Conservation (phyloP, 345 rosid genomes). For the Eucalyptus tenuipes region DNA sequence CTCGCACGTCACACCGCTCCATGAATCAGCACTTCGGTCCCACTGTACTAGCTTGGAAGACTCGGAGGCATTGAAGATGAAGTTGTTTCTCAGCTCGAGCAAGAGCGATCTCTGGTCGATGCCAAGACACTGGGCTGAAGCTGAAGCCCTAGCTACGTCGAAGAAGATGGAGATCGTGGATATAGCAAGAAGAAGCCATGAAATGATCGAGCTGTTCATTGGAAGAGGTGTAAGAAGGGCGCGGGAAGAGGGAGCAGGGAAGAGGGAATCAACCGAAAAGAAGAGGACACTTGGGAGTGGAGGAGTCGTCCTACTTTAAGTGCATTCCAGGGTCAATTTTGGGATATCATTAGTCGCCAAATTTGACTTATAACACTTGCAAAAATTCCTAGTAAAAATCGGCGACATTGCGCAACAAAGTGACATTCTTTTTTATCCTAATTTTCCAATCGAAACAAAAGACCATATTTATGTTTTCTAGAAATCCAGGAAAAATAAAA, state of each 20-base stretch:
- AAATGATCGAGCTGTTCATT: background rate
- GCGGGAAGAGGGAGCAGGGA: background rate
- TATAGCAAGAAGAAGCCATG: background rate
- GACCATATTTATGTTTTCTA: background rate
- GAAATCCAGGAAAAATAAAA: background rate
- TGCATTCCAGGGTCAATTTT: background rate
- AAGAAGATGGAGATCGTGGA: background rate
- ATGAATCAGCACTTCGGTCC: slow-evolving; percentile 3
- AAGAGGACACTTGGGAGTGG: background rate
- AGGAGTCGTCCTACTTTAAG: background rate
- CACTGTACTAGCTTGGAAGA: slow-evolving; percentile 10
- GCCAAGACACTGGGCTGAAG: slow-evolving; percentile 9
- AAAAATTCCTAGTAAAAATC: background rate
- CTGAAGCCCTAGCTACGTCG: background rate
- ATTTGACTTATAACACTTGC: background rate
- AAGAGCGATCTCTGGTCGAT: slow-evolving; percentile 7
- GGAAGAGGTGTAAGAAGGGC: background rate
- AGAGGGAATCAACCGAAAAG: background rate
- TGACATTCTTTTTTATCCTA: background rate
- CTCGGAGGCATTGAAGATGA: background rate
- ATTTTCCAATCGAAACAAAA: background rate
- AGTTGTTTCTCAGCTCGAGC: slow-evolving; percentile 9
- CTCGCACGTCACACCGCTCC: slow-evolving; percentile 29
- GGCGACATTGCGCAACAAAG: background rate
- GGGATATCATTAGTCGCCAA: background rate